These are phyloP conservation scores for Dictyostelium purpureum DNA, from an alignment of 78 protist species.

Conservation along the genomic window DNA sequence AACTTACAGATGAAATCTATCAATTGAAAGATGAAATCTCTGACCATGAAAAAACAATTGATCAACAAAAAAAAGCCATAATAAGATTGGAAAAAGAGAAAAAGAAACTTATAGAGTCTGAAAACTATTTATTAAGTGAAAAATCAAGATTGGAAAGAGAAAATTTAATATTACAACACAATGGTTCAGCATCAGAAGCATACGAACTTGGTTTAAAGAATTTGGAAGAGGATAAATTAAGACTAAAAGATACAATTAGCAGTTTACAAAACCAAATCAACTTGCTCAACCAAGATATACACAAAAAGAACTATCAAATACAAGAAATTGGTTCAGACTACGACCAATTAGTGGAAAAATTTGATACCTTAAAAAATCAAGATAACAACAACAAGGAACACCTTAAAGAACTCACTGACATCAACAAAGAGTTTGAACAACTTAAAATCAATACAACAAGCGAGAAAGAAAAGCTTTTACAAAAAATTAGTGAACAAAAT, in stretches of 20 bases:
- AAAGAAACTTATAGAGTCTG: not conserved
- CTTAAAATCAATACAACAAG: no score
- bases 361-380: no score
- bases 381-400: no score
- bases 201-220: not conserved
- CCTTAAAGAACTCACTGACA: no score
- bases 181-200: not conserved
- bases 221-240: not conserved
- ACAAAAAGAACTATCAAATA: no score
- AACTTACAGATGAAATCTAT: not conserved
- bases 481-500: no score
- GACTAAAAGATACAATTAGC: not conserved
- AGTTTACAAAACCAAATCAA: not conserved
- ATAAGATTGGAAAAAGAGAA: slow-evolving; percentile 2
- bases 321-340: no score
- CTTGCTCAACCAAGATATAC: not conserved
- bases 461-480: no score
- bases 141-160: not conserved
- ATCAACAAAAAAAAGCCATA: not conserved
- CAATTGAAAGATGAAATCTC: not conserved
- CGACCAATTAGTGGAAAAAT: no score
- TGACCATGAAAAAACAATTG: not conserved
- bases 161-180: not conserved
- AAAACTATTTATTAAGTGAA: not conserved
- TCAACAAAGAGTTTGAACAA: no score